Evolutionary conservation across 768 basidiomycete genomes (phyloP), one percentile per base, ranked within the genome.

Genomic region (Hygrocybe punicea): DNA sequence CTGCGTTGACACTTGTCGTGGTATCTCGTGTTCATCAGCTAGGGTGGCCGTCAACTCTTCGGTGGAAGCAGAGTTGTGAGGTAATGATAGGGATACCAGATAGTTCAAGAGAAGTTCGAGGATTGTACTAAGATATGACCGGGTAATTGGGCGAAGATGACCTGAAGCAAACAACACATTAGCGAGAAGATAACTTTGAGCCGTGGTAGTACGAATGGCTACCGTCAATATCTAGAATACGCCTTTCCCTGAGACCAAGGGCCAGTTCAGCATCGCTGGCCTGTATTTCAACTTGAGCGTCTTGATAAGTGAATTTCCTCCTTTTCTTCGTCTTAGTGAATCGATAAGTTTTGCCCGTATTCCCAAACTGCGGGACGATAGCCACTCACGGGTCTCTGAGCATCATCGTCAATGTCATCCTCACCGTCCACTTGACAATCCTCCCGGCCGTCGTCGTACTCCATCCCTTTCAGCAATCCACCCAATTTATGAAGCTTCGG

Each of bases 221-320:
- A 88, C 91, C 87, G 56, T 88, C 79, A 2, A 94, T 75, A 49
- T 83, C 74, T 14, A 97, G 83, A 23, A 98, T 82, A 4, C 85
- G 85, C 42, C 79, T 78, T n/a, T 84, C 81, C 51, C 73, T 80
- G 29, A 97, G 69, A 1, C 86, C 91, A 16, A 60, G 69, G 6
- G 76, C 76, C 19, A 97, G 71, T 67, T 97, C 93, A 0, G 64
- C 71, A 55, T 93, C 88, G 67, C 91, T 93, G 3, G 93, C 91
- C 65, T 97, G 94, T 6, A 95, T 80, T 49, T 83, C 79, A 7
- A 71, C 68, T 47, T 75, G 76, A 4, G 89, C 84, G 46, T 86
- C 81, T 6, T 82, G 78, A 60, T 87, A 87, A 1, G 85, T 82
- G 62, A 84, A 58, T 68, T 62, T 76, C 63, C 71, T 59, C 33